Evolutionary conservation across 139 green algal genomes (phyloP), one percentile per base, ranked within the genome.

Genomic region (Zygnema circumcarinatum): DNA sequence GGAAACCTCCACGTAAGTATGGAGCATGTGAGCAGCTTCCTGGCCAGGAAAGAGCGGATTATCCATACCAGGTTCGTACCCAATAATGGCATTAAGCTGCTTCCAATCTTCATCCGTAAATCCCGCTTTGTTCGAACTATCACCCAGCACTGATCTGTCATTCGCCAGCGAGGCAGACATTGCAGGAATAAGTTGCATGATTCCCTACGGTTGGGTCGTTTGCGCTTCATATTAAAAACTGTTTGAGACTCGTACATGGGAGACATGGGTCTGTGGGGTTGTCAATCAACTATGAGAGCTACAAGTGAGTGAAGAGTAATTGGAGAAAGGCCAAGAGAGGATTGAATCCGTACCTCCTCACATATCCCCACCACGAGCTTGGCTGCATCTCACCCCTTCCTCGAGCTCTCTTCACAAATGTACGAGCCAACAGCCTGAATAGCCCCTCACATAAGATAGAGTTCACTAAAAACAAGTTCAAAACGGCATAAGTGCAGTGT

Each of bases 11-110:
- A 89, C 74, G 0, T 38, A 56, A 31, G 93, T 67, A 47, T 90
- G 80, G 25, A 90, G 88, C 1, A 87, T 87, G 74, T 96, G 72
- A 21, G 75, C 47, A 21, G 32, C 54, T 88, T 95, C 92, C 82
- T 94, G 83, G 7, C 78, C 53, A 20, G 85, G 85, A 33, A 83
- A 7, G 36, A 83, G 75, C 3, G 75, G 75, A 52, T 83, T 83
- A 20, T 56, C 75, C 75, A 83, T 83, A 52, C 75, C 75, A 3
- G 75, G 75, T 40, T 83, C 2, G 38, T 83, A 83, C 36, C 75
- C 75, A 39, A 83, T 83, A 21, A 62, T 56, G 2, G 47, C 32
- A 39, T 83, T 83, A 20, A 83, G 3, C 32, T 56, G 47, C 21
- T 53, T 53, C 75, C 75, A 83, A 25, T 83, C 75, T 3, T 53